Base-by-base conservation (phyloP, 805 yeast genomes). In the Sporopachydermia quercuum region DNA sequence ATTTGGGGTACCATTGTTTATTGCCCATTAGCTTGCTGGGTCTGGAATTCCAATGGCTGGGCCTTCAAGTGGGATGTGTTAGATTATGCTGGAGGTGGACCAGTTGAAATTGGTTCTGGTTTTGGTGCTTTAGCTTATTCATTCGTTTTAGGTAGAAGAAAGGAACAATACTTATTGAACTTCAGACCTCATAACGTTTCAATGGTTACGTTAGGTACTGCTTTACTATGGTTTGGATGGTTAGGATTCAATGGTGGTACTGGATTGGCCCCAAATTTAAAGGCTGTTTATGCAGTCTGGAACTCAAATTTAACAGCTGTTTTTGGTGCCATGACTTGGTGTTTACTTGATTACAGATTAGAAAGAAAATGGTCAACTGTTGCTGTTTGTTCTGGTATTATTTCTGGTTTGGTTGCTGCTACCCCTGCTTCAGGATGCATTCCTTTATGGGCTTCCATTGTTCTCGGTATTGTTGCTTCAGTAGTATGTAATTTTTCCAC, bases 41-140 rank as follows among this genome's bases (percentile, higher is more conserved):
- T 83, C 41, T 89, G 97, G 97, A 80, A 85, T 42, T 54, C 82
- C 1, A 78, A 77, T 37, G 97, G 98, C 34, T 89, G 97, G 97
- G 95, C 95, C 30, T 70, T 69, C 48, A 67, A 75, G 49, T 89
- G 94, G 76, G 96, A 94, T 4, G 97, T 78, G 1, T 65, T 89
- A 39, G 98, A 89, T 57, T 89, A 83, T 58, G 98, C 98, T 16
- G 98, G 98, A 19, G 97, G 97, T 42, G 96, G 96, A 0, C 94
- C 96, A 1, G 96, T 89, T 18, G 97, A 89, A 57, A 84, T 91
- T 42, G 69, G 83, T 19, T 78, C 93, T 16, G 97, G 97, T 44
- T 80, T 86, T 16, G 81, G 85, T 27, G 96, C 95, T 1, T 77
- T 89, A 50, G 94, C 83, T 3, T 78, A 78, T 49, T 75, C 86